Percentiles rank a stretch among this genome's conserved stretches.
These are phyloP conservation scores for Fusarium tuaranense DNA, from an alignment of 2,329 filamentous ascomycete species.

Conservation along the genomic window DNA sequence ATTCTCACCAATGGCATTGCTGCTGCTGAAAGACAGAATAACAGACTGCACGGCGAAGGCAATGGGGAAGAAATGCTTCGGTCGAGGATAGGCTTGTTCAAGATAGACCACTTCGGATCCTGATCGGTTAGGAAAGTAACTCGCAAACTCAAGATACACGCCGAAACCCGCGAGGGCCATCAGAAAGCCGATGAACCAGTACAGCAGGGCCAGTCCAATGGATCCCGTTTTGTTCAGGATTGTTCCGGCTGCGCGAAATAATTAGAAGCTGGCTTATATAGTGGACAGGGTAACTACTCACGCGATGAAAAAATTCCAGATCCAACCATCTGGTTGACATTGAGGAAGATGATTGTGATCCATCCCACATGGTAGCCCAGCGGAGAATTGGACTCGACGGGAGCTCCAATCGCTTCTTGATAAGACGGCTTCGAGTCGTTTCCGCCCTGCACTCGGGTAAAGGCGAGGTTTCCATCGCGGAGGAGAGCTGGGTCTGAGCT, in stretches of 20 bases:
- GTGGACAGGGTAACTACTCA: slow-evolving; percentile 49
- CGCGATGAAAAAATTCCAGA: slow-evolving; percentile 75
- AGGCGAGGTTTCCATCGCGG: slow-evolving; percentile 35
- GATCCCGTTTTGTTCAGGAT: slow-evolving; percentile 72
- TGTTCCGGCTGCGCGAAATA: slow-evolving; percentile 33
- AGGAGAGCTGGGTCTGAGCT: slow-evolving; percentile 30
- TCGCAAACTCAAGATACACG: slow-evolving; percentile 72
- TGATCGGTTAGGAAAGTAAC: slow-evolving; percentile 75
- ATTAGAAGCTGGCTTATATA: neutral
- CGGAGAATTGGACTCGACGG: slow-evolving; percentile 68
- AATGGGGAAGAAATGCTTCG: slow-evolving; percentile 72
- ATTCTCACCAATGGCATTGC: slow-evolving; percentile 65
- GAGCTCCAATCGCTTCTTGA: slow-evolving; percentile 72
- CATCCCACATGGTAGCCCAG: slow-evolving; percentile 69
- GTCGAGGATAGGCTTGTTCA: slow-evolving; percentile 74
- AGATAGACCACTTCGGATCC: slow-evolving; percentile 76
- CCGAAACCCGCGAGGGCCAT: slow-evolving; percentile 66
- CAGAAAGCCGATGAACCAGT: slow-evolving; percentile 73
- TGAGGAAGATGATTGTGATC: slow-evolving; percentile 69
- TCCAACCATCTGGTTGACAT: slow-evolving; percentile 72
- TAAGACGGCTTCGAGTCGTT: slow-evolving; percentile 65
- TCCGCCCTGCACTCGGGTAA: slow-evolving; percentile 49
- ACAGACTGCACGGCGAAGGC: slow-evolving; percentile 74
- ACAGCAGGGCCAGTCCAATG: slow-evolving; percentile 71
- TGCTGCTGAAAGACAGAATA: slow-evolving; percentile 73